Percentiles rank a stretch among this genome's conserved stretches.
Conservation (phyloP, 2,329 filamentous ascomycete genomes). For the Neopestalotiopsis rosae region DNA sequence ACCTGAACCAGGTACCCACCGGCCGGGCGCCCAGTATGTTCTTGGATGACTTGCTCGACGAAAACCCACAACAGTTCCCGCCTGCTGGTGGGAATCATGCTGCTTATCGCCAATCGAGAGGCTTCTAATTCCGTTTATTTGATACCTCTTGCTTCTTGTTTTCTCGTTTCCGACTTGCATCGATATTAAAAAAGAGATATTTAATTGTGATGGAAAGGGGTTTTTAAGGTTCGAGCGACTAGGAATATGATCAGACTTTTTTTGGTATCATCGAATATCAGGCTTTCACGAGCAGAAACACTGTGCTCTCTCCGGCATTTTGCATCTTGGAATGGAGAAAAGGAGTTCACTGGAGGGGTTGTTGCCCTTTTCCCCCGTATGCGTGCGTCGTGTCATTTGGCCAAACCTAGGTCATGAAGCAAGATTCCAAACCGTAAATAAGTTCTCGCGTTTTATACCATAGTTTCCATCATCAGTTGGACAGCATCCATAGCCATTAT, state of each 20-base stretch:
- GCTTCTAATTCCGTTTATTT: conserved; percentile 20
- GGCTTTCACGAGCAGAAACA: conserved; percentile 4
- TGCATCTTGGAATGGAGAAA: conserved; percentile 6
- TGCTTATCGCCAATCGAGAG: conserved; percentile 31
- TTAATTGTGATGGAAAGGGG: not conserved
- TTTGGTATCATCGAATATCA: not conserved
- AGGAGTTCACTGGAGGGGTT: not conserved
- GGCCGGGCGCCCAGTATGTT: conserved; percentile 86
- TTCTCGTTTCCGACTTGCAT: not conserved
- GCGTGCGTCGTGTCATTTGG: not conserved
- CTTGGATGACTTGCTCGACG: conserved; percentile 87
- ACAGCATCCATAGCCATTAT: not conserved
- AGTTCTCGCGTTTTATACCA: not conserved
- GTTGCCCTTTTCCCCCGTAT: not conserved
- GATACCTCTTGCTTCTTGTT: not conserved
- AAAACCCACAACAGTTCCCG: conserved; percentile 63
- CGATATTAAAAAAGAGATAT: not conserved
- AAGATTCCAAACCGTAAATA: not conserved
- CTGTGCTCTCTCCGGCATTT: not conserved
- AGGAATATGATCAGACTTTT: not conserved
- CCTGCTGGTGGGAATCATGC: conserved; percentile 37
- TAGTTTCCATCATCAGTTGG: not conserved
- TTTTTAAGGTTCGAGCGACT: too few species aligned
- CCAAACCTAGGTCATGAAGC: not conserved
- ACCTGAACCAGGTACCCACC: conserved; percentile 67